A percentile compares a stretch with the other conserved stretches of the same genome.
These are phyloP conservation scores for Hyphopichia homilentoma DNA, from an alignment of 805 yeast species.

Conservation along the genomic window DNA sequence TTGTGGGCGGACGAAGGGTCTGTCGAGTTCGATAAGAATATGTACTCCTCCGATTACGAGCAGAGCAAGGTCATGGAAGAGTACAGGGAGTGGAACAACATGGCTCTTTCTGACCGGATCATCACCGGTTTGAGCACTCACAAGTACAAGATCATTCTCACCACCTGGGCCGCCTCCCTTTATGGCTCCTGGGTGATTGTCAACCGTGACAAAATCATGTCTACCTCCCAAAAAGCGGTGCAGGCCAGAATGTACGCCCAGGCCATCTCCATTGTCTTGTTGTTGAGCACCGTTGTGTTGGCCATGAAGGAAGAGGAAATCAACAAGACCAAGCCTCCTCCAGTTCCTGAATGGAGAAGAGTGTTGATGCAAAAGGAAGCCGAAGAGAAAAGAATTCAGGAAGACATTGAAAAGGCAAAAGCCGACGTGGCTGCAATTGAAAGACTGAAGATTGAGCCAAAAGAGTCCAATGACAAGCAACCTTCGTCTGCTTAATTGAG, in stretches of 20 bases:
- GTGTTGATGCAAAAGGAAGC: slow-evolving; percentile 22
- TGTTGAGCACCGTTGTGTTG: slow-evolving; percentile 66
- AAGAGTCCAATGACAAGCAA: too few relatives aligned
- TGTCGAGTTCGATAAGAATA: slow-evolving; percentile 36
- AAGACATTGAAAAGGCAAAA: slow-evolving; percentile 5
- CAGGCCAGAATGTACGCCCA: slow-evolving; percentile 93
- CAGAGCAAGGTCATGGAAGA: slow-evolving; percentile 30
- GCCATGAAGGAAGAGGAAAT: slow-evolving; percentile 61
- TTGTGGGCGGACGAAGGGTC: slow-evolving; percentile 45
- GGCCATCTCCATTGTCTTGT: slow-evolving; percentile 66
- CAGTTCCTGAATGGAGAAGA: slow-evolving; percentile 35
- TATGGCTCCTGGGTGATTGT: slow-evolving; percentile 73
- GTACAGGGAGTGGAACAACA: slow-evolving; percentile 30
- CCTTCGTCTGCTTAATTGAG: too few relatives aligned
- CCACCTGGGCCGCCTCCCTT: slow-evolving; percentile 38
- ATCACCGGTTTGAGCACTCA: slow-evolving; percentile 24
- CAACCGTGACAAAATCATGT: slow-evolving; percentile 70
- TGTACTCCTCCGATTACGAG: slow-evolving; percentile 28
- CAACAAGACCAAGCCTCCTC: slow-evolving; percentile 31
- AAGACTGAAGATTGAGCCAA: not conserved
- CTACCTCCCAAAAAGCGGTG: slow-evolving; percentile 74
- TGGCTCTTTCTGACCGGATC: slow-evolving; percentile 26
- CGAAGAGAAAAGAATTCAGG: slow-evolving; percentile 12
- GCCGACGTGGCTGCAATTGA: slow-evolving; percentile 1
- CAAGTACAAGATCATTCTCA: slow-evolving; percentile 33